Conservation (phyloP, 345 rosid genomes). For the rapeseed (Brassica napus) region DNA sequence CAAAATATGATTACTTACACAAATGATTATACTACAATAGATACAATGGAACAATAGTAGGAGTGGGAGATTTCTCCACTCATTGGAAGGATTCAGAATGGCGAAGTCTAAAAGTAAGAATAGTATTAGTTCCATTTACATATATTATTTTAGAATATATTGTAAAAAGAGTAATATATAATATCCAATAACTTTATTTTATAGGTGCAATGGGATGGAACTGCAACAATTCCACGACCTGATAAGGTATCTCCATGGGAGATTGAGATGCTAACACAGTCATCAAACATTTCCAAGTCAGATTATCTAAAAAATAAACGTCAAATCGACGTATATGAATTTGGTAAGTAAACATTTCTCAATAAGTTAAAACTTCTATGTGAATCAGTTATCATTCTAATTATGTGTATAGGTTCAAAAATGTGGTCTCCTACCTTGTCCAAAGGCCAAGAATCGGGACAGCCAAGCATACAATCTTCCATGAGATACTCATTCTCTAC, state of each 20-base stretch:
- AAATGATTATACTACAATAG: background rate
- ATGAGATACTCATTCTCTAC: background rate
- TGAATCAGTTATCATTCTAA: background rate
- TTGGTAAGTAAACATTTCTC: background rate
- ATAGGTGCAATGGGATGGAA: background rate
- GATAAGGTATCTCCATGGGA: background rate
- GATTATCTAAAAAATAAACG: background rate
- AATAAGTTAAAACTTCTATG: background rate
- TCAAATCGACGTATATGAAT: background rate
- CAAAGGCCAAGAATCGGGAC: background rate
- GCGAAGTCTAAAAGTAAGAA: background rate
- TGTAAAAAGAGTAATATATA: background rate
- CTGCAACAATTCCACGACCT: background rate
- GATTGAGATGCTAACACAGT: background rate
- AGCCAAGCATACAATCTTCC: background rate
- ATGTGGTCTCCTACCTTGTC: background rate
- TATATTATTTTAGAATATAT: background rate
- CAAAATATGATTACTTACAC: background rate
- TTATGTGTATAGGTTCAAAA: background rate
- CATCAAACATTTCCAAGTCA: background rate
- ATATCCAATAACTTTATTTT: background rate
- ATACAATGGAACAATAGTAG: background rate
- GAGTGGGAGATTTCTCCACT: background rate
- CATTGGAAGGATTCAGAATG: background rate
- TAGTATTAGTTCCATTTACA: background rate